A percentile compares a stretch with the other conserved stretches of the same genome.
These are phyloP conservation scores for Podospora comata DNA, from an alignment of 495 filamentous ascomycete genomes.

Conservation along the genomic window DNA sequence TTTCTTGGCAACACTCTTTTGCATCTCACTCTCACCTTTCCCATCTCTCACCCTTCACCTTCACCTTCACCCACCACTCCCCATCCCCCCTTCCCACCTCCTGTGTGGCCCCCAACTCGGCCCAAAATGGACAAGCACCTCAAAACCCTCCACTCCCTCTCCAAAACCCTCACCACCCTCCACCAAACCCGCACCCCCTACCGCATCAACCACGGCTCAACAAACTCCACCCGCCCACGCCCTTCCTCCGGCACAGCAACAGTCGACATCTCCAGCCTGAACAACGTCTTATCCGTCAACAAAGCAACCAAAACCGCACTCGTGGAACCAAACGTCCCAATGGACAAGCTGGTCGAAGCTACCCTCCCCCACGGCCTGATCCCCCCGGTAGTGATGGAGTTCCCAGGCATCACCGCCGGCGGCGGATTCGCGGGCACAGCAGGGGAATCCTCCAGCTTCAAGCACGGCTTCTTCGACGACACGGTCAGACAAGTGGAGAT, in stretches of 20 bases:
- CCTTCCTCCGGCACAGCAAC: slow-evolving; percentile 30
- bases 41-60: neutral
- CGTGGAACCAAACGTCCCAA: slow-evolving; percentile 64
- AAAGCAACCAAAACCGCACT: slow-evolving; percentile 40
- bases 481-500: slow-evolving; percentile 58
- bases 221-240: slow-evolving; percentile 66
- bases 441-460: slow-evolving; percentile 59
- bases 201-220: slow-evolving; percentile 73
- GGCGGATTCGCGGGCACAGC: slow-evolving; percentile 61
- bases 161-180: slow-evolving; percentile 51
- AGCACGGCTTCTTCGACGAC: slow-evolving; percentile 57
- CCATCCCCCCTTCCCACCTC: neutral
- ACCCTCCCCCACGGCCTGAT: slow-evolving; percentile 51
- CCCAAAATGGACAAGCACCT: slow-evolving; percentile 28
- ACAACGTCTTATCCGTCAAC: slow-evolving; percentile 54
- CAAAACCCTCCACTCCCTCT: slow-evolving; percentile 22
- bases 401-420: slow-evolving; percentile 64
- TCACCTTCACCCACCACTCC: neutral
- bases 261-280: slow-evolving; percentile 54
- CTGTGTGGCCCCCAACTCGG: neutral
- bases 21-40: slow-evolving; percentile 4
- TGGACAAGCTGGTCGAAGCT: slow-evolving; percentile 56
- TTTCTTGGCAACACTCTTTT: neutral
- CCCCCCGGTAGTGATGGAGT: slow-evolving; percentile 60
- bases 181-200: slow-evolving; percentile 59